Conservation (phyloP, 1,284 basidiomycete species). For the Phellopilus nigrolimitatus region DNA sequence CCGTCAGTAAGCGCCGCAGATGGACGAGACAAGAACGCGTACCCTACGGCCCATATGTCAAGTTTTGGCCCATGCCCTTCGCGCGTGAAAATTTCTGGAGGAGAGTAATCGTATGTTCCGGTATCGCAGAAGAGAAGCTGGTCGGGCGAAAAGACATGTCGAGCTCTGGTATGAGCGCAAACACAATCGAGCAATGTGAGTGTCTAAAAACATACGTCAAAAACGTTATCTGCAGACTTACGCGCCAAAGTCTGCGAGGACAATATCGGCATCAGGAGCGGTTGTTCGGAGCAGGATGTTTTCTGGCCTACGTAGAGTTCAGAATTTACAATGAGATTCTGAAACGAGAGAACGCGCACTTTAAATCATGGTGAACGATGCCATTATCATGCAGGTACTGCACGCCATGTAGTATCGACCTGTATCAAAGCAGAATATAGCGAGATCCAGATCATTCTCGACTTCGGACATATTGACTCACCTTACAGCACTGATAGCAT, state of each 20-base stretch:
- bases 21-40: neutral
- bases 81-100: slow-evolving; percentile 18
- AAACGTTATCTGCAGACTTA: too few relatives aligned
- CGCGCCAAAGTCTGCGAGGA: slow-evolving; percentile 19
- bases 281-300: slow-evolving; percentile 16
- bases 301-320: slow-evolving; percentile 10
- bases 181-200: neutral
- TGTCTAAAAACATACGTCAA: neutral
- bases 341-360: slow-evolving; percentile 3
- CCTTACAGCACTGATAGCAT: slow-evolving; percentile 17
- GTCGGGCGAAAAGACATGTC: slow-evolving; percentile 12
- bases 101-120: slow-evolving; percentile 19
- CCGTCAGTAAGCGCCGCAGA: neutral
- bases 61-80: slow-evolving; percentile 18
- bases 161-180: neutral
- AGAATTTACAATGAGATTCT: neutral
- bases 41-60: slow-evolving; percentile 19
- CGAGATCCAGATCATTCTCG: neutral
- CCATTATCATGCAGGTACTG: slow-evolving; percentile 17
- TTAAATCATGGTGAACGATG: slow-evolving; percentile 19
- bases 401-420: slow-evolving; percentile 17
- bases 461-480: neutral
- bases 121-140: slow-evolving; percentile 16
- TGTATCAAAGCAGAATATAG: neutral
- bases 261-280: slow-evolving; percentile 14